Evolutionary conservation across 169 alveolate species (phyloP).

Genomic region (Plasmodium vinckei): DNA sequence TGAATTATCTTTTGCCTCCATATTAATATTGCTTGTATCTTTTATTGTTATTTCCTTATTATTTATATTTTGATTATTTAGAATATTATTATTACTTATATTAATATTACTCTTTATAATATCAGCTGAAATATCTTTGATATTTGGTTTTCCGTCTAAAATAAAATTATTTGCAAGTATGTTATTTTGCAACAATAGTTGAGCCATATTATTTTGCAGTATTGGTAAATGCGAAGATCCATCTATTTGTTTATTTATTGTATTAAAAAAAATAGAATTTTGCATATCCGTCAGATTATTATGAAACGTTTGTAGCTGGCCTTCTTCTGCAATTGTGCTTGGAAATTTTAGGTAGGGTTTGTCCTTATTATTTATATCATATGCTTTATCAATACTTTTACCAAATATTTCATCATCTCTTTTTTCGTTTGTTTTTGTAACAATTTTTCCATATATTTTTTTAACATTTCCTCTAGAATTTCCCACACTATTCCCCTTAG

Average conservation of each 20-base stretch:
- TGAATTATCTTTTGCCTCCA: not conserved
- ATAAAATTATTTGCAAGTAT: constrained; percentile 2
- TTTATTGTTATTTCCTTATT: not conserved
- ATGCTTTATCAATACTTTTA: not conserved
- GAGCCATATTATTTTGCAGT: constrained; percentile 10
- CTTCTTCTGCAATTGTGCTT: constrained; percentile 5
- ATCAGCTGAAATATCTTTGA: not conserved
- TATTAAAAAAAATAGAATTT: constrained; percentile 46
- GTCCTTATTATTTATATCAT: not conserved
- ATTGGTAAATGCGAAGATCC: constrained; percentile 20
- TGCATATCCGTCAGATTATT: constrained; percentile 70
- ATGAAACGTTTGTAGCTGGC: constrained; percentile 33
- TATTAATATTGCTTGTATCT: not conserved
- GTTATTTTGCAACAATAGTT: constrained; percentile 13
- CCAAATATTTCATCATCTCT: not conserved
- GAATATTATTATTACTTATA: constrained; percentile 5
- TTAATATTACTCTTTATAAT: not conserved
- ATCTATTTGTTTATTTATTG: constrained; percentile 47
- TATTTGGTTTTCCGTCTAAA: constrained; percentile 2
- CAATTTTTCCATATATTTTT: no score
- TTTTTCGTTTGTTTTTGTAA: no score
- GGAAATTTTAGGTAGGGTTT: not conserved
- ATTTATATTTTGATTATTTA: constrained; percentile 3
- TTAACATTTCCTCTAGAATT: no score
- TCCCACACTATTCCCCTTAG: no score